A percentile compares a stretch with the other conserved stretches of the same genome.
These are phyloP conservation scores for Phialophora chinensis DNA, from an alignment of 2,329 filamentous ascomycete genomes.

Conservation along the genomic window DNA sequence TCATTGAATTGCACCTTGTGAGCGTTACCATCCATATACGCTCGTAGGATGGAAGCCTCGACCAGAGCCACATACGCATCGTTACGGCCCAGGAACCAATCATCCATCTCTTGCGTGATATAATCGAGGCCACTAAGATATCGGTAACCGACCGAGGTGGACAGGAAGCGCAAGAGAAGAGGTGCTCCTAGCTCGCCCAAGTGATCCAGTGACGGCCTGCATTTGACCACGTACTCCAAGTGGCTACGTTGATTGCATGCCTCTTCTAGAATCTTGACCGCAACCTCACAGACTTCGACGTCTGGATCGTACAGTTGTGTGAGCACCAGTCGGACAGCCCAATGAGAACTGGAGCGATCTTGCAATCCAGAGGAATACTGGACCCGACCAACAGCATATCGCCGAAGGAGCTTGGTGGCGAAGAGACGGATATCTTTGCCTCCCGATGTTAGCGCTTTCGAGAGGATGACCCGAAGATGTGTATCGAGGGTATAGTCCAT, in stretches of 20 bases:
- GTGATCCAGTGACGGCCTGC: slow-evolving; percentile 90
- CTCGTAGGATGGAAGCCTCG: slow-evolving; percentile 89
- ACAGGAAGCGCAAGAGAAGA: slow-evolving; percentile 86
- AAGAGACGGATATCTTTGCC: slow-evolving; percentile 91
- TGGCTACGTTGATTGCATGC: slow-evolving; percentile 91
- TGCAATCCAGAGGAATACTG: slow-evolving; percentile 45
- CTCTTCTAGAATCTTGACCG: slow-evolving; percentile 96
- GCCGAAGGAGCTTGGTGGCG: slow-evolving; percentile 82
- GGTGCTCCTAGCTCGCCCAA: slow-evolving; percentile 96
- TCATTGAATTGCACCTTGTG: slow-evolving; percentile 56
- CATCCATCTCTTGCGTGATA: slow-evolving; percentile 99
- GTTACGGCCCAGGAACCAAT: slow-evolving; percentile 97
- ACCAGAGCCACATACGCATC: slow-evolving; percentile 94
- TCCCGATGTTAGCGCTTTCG: slow-evolving; percentile 89
- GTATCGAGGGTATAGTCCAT: slow-evolving; percentile 91
- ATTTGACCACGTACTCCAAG: slow-evolving; percentile 95
- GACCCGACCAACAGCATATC: slow-evolving; percentile 73
- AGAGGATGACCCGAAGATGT: slow-evolving; percentile 88
- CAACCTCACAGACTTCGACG: slow-evolving; percentile 92
- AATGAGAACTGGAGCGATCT: slow-evolving; percentile 74
- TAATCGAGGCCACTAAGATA: slow-evolving; percentile 97
- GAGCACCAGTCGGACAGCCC: slow-evolving; percentile 96
- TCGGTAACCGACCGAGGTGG: slow-evolving; percentile 95
- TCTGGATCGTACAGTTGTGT: slow-evolving; percentile 97
- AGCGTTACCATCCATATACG: slow-evolving; percentile 65